These are phyloP conservation scores for Hippophae tibetana DNA, from an alignment of 306 rosid genomes.

Conservation along the genomic window DNA sequence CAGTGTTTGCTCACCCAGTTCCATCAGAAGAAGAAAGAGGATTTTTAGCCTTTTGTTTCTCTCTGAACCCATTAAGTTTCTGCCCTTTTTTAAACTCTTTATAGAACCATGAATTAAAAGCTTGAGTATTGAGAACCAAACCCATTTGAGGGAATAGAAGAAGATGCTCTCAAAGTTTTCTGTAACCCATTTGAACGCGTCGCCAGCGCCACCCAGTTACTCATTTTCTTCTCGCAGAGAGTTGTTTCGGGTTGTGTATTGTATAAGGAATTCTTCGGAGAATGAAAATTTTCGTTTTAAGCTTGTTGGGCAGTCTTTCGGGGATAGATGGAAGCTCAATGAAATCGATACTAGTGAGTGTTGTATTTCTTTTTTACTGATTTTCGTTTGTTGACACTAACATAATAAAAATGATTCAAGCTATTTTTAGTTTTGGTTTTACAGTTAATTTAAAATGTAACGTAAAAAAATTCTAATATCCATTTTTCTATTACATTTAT, in stretches of 20 bases:
- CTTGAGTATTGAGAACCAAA: slow-evolving; percentile 18
- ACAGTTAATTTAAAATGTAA: background rate
- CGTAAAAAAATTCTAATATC: too few species aligned
- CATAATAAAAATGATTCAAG: background rate
- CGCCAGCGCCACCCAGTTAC: slow-evolving; percentile 24
- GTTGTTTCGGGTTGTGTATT: slow-evolving; percentile 22
- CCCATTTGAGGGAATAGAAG: background rate
- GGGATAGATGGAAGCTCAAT: slow-evolving; percentile 61
- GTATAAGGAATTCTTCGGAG: slow-evolving; percentile 22
- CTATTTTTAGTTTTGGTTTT: background rate
- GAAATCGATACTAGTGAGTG: slow-evolving; percentile 51
- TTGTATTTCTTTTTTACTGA: background rate
- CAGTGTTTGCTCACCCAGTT: background rate
- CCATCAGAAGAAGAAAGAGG: background rate
- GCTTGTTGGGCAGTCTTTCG: slow-evolving; percentile 41
- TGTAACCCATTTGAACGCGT: slow-evolving; percentile 29
- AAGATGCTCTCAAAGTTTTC: slow-evolving; percentile 48
- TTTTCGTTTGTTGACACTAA: background rate
- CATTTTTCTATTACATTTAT: too few species aligned
- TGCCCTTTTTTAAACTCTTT: background rate
- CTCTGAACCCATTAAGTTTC: background rate
- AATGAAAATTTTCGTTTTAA: slow-evolving; percentile 42
- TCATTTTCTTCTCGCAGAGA: slow-evolving; percentile 26
- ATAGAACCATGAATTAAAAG: slow-evolving; percentile 13
- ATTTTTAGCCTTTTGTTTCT: background rate